Conservation (phyloP, 225 moss, liverwort and hornwort genomes). For the Straminergon stramineum region DNA sequence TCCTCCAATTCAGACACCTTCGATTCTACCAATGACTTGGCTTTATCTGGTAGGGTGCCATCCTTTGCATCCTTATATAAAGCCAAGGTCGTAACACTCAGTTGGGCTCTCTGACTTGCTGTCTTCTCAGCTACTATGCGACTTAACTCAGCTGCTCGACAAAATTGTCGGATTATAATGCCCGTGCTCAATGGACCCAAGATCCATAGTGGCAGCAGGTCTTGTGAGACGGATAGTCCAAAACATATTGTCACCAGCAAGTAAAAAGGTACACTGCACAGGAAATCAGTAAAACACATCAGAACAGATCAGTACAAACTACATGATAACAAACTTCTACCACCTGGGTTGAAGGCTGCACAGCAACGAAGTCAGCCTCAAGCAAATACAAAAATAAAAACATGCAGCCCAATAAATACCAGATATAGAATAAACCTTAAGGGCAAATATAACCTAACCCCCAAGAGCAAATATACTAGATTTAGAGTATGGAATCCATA, state of each 20-base stretch:
- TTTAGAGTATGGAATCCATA: background rate
- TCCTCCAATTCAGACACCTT: constrained; percentile 51
- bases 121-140: constrained; percentile 24
- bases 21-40: constrained; percentile 19
- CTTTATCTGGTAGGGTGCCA: constrained; percentile 51
- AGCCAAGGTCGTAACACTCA: constrained; percentile 21
- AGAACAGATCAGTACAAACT: background rate
- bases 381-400: background rate
- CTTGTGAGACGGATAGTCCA: constrained; percentile 54
- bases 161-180: constrained; percentile 54
- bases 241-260: constrained; percentile 50
- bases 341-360: background rate
- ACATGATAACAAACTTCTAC: background rate
- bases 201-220: constrained; percentile 80
- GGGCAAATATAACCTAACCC: background rate
- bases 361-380: background rate
- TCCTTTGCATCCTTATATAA: constrained; percentile 62
- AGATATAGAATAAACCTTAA: no score
- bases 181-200: constrained; percentile 69
- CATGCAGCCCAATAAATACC: background rate
- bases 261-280: constrained; percentile 63
- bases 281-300: background rate
- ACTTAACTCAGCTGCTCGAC: constrained; percentile 28
- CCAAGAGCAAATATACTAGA: background rate
- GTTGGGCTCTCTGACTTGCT: constrained; percentile 32